Percentiles rank a stretch among this genome's conserved stretches.
phyloP scores from a whole-genome alignment of 1,139 yeast genomes.

The Saccharomyces hybrid region DNA sequence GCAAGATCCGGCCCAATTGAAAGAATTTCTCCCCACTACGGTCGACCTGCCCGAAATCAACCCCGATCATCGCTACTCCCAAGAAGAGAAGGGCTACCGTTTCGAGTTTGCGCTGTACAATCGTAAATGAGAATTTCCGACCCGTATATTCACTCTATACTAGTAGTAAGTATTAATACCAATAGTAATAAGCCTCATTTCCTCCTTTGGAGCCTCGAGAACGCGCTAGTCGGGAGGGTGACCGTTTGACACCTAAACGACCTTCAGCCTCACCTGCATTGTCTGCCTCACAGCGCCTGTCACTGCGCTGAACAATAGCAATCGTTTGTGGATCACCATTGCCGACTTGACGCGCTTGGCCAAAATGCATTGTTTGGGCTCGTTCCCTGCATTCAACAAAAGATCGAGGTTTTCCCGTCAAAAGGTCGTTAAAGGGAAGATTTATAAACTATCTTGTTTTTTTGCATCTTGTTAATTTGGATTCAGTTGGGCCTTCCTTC shows the following conservation, averaged over 20 bases:
- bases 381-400: slow-evolving; percentile 2
- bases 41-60: slow-evolving; percentile 14
- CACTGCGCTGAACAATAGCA: neutral
- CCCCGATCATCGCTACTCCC: slow-evolving; percentile 2
- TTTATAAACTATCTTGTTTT: neutral
- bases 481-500: neutral
- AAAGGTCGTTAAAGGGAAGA: neutral
- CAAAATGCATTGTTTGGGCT: neutral
- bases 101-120: slow-evolving; percentile 22
- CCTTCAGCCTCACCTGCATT: neutral
- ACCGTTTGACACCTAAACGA: neutral
- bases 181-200: neutral
- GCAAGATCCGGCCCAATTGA: slow-evolving; percentile 8
- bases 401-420: neutral
- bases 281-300: neutral
- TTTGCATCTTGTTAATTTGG: neutral
- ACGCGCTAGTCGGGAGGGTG: neutral
- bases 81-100: slow-evolving; percentile 20
- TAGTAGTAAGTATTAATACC: neutral
- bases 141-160: neutral
- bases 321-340: neutral
- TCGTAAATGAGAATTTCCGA: slow-evolving; percentile 2
- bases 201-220: neutral
- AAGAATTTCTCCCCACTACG: slow-evolving; percentile 16
- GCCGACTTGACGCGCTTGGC: neutral